phyloP scores from a whole-genome alignment of 83 land plant genomes.

The Larix sibirica region DNA sequence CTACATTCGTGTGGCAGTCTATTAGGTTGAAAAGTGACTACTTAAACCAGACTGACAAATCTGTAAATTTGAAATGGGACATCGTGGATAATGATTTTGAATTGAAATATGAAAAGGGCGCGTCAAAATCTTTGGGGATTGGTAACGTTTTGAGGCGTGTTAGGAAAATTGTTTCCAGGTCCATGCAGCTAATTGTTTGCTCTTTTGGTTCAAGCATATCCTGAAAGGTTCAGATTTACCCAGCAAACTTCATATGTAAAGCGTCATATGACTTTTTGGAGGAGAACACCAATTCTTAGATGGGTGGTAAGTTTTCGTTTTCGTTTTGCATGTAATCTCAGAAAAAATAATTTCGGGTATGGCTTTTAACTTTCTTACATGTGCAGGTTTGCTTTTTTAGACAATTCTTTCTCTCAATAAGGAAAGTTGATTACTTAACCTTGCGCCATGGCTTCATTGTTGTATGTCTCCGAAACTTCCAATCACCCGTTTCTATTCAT shows the following conservation, averaged over 20 bases:
- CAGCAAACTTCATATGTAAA: not conserved
- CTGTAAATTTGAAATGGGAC: not conserved
- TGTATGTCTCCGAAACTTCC: conserved; percentile 21
- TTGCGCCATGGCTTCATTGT: conserved; percentile 24
- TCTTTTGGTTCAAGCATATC: not conserved
- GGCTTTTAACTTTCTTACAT: not conserved
- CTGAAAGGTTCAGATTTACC: not conserved
- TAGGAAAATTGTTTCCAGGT: not conserved
- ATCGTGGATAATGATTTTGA: conserved; percentile 29
- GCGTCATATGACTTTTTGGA: not conserved
- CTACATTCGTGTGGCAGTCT: not conserved
- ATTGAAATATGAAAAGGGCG: not conserved
- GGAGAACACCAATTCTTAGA: not conserved
- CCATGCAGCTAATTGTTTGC: not conserved
- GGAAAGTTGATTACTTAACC: conserved; percentile 47
- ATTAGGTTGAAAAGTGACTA: no score
- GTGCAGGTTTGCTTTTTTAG: conserved; percentile 59
- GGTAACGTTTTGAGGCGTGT: not conserved
- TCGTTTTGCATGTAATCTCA: no score
- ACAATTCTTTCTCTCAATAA: conserved; percentile 44
- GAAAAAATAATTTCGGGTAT: no score
- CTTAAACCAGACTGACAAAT: no score
- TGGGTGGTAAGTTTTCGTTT: not conserved
- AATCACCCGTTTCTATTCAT: no score
- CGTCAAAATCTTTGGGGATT: not conserved